Base-by-base conservation (phyloP, 129 eudicot species). In the Ambrosia artemisiifolia region DNA sequence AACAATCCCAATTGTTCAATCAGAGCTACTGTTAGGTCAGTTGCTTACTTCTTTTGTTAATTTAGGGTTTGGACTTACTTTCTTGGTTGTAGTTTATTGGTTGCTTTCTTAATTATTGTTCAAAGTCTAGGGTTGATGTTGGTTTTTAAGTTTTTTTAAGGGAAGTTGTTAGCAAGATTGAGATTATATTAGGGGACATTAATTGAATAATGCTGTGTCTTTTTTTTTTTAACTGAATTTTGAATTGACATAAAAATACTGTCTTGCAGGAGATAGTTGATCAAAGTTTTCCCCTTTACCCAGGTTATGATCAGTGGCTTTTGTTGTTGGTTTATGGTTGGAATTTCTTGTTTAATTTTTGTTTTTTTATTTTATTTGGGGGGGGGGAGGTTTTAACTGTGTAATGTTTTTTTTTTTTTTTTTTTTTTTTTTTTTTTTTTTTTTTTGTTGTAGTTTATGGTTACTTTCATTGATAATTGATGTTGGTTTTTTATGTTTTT, bases 151-250 rank as follows among this genome's bases (percentile, higher is more conserved):
- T 11, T 73, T 63, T 73, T 17, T 8, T 3, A 32, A 51, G 69
- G 18, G 24, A 66, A 24, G 35, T 33, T 76, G 59, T n/a, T 0
- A 16, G 59, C 11, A 54, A 28, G 48, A 55, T 57, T 28, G 57
- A 35, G 32, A 4, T 69, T 28, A 12, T 11, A 19, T 61, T 20
- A 18, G 17, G 3, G 33, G 34, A 50, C 51, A 20, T 20, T n/a
- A 36, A 9, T 38, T 61, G 65, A 69, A 20, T 42, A 78, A 78
- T 78, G 81, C 65, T 71, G 71, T 28, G n/a, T n/a, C n/a, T n/a
- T 71, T 30, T 63, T 16, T 40, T 13, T 48, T 61, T 17, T 35
- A 24, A 24, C 73, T 20, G 14, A 69, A 47, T 14, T 49, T 32
- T 38, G 76, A 8, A 48, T 35, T 56, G 19, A 76, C 11, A 51